Evolutionary conservation across 352 stramenopile genomes (phyloP).

Genomic region (Aphanomyces invadans): DNA sequence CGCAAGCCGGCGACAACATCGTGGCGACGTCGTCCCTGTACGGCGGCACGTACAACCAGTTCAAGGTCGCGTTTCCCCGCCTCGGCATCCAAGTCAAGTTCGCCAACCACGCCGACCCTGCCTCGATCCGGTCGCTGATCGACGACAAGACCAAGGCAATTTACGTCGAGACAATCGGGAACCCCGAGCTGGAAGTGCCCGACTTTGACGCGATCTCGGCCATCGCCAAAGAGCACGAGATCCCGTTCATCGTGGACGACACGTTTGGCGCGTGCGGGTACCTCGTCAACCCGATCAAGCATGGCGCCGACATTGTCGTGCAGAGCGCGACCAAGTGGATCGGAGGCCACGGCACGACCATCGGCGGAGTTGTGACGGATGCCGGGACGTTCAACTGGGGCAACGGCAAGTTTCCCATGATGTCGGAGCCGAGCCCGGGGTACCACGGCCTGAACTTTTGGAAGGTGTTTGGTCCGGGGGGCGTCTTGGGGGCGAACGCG

Average conservation of each 20-base stretch:
- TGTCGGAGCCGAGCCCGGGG: constrained; percentile 71
- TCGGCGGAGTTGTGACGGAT: constrained; percentile 85
- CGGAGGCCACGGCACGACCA: constrained; percentile 91
- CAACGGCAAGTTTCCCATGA: constrained; percentile 91
- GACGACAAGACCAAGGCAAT: constrained; percentile 90
- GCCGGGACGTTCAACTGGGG: constrained; percentile 84
- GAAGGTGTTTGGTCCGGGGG: constrained; percentile 26
- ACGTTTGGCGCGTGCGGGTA: constrained; percentile 91
- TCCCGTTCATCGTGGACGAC: constrained; percentile 90
- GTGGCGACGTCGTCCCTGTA: constrained; percentile 94
- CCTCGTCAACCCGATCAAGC: constrained; percentile 87
- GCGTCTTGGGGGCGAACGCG: constrained; percentile 23
- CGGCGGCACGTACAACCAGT: constrained; percentile 92
- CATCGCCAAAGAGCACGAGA: constrained; percentile 81
- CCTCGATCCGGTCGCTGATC: constrained; percentile 71
- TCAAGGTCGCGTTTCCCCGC: constrained; percentile 86
- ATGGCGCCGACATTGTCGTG: constrained; percentile 89
- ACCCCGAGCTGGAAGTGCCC: constrained; percentile 92
- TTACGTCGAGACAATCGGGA: constrained; percentile 90
- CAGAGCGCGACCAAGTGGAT: constrained; percentile 96
- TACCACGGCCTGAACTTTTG: constrained; percentile 45
- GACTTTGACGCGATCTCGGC: constrained; percentile 87
- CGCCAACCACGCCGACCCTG: constrained; percentile 87
- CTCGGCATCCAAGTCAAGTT: constrained; percentile 92
- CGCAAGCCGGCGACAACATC: constrained; percentile 89